Conservation (phyloP, 345 rosid species). For the Citrus inodora region DNA sequence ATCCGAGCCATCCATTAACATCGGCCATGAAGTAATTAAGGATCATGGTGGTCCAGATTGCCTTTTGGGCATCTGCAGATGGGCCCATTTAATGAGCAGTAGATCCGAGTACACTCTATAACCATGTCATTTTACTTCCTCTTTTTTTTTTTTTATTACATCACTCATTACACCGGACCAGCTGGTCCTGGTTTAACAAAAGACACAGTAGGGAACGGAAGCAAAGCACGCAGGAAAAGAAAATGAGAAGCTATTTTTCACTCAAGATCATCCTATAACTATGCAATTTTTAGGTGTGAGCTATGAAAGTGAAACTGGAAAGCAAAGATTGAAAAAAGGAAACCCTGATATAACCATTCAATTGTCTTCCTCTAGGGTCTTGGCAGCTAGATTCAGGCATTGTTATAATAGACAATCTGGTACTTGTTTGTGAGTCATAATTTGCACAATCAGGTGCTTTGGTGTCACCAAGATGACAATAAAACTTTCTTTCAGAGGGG, state of each 20-base stretch:
- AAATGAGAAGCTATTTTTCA: not conserved
- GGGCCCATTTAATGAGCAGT: constrained; percentile 6
- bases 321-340: constrained; percentile 9
- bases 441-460: not conserved
- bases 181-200: not conserved
- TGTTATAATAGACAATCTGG: not conserved
- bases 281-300: not conserved
- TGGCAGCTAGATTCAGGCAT: not conserved
- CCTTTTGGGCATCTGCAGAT: constrained; percentile 10
- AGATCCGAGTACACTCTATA: constrained; percentile 6
- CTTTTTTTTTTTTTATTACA: not conserved
- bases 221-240: not conserved
- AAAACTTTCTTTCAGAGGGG: not conserved
- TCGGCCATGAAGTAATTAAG: constrained; percentile 15
- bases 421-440: not conserved
- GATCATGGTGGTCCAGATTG: constrained; percentile 18
- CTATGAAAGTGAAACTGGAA: constrained; percentile 4
- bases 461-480: not conserved
- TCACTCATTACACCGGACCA: not conserved
- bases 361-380: not conserved
- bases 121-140: not conserved
- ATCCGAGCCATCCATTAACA: constrained; percentile 26
- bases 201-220: not conserved
- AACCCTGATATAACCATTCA: constrained; percentile 12
- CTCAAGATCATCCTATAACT: not conserved